phyloP scores from a whole-genome alignment of 306 rosid species.

The Luffa aegyptiaca region DNA sequence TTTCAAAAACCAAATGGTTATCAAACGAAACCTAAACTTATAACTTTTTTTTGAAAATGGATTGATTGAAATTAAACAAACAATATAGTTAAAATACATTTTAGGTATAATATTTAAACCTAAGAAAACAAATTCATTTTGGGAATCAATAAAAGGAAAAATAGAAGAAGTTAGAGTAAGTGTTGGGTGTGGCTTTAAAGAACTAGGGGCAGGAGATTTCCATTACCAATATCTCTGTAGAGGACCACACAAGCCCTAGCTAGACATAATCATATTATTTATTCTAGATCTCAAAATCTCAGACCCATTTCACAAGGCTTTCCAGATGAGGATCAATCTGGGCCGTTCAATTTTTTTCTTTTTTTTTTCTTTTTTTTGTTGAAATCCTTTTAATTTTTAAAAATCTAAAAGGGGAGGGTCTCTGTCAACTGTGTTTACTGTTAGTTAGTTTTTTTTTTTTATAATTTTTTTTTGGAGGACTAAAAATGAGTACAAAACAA shows the following conservation, averaged over 20 bases:
- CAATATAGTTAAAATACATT: background rate
- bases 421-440: slow-evolving; percentile 48
- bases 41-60: too few species aligned
- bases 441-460: background rate
- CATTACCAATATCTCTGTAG: background rate
- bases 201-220: slow-evolving; percentile 33
- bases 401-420: slow-evolving; percentile 32
- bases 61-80: too few species aligned
- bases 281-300: slow-evolving; percentile 41
- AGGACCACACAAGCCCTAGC: background rate
- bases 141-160: slow-evolving; percentile 20
- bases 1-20: too few species aligned
- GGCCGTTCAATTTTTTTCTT: slow-evolving; percentile 21
- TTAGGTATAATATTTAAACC: too few species aligned
- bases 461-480: background rate
- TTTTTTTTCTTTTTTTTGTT: too few species aligned
- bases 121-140: background rate
- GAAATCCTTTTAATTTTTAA: background rate
- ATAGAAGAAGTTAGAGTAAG: slow-evolving; percentile 27
- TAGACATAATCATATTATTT: background rate
- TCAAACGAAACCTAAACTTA: too few species aligned
- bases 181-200: slow-evolving; percentile 47
- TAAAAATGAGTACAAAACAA: slow-evolving; percentile 33
- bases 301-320: slow-evolving; percentile 1
- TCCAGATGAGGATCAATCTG: slow-evolving; percentile 20